Percentiles rank a stretch among this genome's conserved stretches.
Conservation (phyloP, 768 basidiomycete genomes). For the Gloeophyllum trabeum region DNA sequence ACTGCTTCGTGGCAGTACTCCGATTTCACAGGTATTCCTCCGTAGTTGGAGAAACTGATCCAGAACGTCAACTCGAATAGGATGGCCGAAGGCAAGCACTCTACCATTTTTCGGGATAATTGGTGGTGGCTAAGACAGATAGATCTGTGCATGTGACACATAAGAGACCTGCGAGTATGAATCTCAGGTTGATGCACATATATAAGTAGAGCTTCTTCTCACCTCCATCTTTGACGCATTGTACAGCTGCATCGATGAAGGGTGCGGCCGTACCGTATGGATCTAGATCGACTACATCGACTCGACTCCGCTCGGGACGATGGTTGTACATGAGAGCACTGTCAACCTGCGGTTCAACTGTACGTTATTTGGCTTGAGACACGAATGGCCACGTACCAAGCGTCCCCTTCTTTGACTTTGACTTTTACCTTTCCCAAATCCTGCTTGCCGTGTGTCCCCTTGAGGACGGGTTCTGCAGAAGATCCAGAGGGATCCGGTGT, state of each 20-base stretch:
- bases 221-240: conserved; percentile 84
- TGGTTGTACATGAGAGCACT: conserved; percentile 90
- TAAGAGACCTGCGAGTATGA: conserved; percentile 50
- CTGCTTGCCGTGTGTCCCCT: too few relatives aligned
- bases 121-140: conserved; percentile 84
- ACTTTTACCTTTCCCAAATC: conserved; percentile 30
- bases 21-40: conserved; percentile 80
- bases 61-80: neutral
- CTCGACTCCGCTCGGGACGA: conserved; percentile 57
- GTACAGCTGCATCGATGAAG: conserved; percentile 91
- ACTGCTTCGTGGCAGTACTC: conserved; percentile 95
- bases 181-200: neutral
- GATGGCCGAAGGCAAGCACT: conserved; percentile 4
- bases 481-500: conserved; percentile 1
- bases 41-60: conserved; percentile 86
- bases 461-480: neutral
- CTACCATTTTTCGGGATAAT: conserved; percentile 96
- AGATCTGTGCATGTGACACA: conserved; percentile 97
- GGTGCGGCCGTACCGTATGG: conserved; percentile 97
- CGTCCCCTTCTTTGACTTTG: conserved; percentile 85
- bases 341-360: neutral
- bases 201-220: conserved; percentile 12
- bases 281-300: conserved; percentile 95
- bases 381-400: conserved; percentile 47
- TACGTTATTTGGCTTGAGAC: neutral